Base-by-base conservation (phyloP, 2,329 filamentous ascomycete species). In the Chrysosporium keratinophilum region DNA sequence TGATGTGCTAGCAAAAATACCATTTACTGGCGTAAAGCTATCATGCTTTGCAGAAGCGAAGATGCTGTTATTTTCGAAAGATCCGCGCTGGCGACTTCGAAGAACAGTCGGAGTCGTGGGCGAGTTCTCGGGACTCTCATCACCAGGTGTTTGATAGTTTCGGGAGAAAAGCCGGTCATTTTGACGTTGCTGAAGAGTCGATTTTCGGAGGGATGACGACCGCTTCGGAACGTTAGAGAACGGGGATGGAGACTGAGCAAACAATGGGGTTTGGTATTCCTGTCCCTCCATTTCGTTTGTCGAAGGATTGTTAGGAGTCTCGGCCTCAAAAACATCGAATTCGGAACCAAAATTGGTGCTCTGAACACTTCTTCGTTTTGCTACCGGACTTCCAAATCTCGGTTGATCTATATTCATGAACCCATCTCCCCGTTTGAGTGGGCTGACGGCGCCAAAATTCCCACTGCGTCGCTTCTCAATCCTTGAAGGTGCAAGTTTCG, bases 361-460 rank as follows among this genome's bases (percentile, higher is more conserved):
- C 67, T 95, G 88, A 61, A 95, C 71, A 70, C 90, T 96, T 63
- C 93, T 82, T 60, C 93, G 81, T 75, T 96, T 96, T 45, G 90
- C 87, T 56, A 91, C 87, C 0, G 93, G 91, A 64, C 61, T 87
- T 87, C 54, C 86, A 76, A 62, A 39, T 17, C 41, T 54, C 28
- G 82, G 77, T 59, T 87, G 85, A 63, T 95, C 90, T 47, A 94
- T 73, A 63, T 88, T 88, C 86, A 95, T 91, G 50, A 85, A 84
- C 42, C 87, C 85, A 72, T 97, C 91, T 65, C 85, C 91, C 62
- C 93, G 83, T 77, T 97, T 96, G 61, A 97, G 74, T 4, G 91
- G 90, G 66, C 91, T 95, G 5, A 75, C 71, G 45, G 75, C 70
- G 60, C 71, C 70, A 64, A 76, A 70, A 47, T 65, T 72, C 19